phyloP scores from a whole-genome alignment of 768 basidiomycete species.

The Tulasnella sp. region DNA sequence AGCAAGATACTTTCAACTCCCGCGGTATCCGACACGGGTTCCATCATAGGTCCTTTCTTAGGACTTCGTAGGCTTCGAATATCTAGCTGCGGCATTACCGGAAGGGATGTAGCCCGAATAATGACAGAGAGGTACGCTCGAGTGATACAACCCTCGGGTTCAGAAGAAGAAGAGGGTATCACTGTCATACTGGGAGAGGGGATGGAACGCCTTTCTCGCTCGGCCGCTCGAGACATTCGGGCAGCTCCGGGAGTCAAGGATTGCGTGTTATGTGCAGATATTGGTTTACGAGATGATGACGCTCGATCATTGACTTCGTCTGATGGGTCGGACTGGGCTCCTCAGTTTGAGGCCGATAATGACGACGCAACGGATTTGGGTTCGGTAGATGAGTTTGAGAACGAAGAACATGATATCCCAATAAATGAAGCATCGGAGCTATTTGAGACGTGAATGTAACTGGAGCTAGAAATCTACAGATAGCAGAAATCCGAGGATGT shows the following conservation, averaged over 20 bases:
- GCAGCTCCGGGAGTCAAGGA: background rate
- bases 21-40: background rate
- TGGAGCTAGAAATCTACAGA: too few species aligned
- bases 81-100: background rate
- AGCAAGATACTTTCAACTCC: background rate
- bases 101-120: background rate
- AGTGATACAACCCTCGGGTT: background rate
- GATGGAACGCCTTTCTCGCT: background rate
- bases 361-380: background rate
- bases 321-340: background rate
- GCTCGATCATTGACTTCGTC: background rate
- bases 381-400: background rate
- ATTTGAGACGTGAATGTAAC: too few species aligned
- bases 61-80: background rate
- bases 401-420: too few species aligned
- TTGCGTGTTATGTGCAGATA: background rate
- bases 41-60: background rate
- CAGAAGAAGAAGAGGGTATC: background rate
- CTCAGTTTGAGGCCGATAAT: background rate
- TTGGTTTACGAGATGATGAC: background rate
- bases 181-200: background rate
- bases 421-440: too few species aligned
- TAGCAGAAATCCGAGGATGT: too few species aligned
- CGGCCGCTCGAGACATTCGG: background rate
- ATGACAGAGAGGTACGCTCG: background rate